Evolutionary conservation across 768 basidiomycete genomes (phyloP).

Genomic region (Leucocoprinus birnbaumii): DNA sequence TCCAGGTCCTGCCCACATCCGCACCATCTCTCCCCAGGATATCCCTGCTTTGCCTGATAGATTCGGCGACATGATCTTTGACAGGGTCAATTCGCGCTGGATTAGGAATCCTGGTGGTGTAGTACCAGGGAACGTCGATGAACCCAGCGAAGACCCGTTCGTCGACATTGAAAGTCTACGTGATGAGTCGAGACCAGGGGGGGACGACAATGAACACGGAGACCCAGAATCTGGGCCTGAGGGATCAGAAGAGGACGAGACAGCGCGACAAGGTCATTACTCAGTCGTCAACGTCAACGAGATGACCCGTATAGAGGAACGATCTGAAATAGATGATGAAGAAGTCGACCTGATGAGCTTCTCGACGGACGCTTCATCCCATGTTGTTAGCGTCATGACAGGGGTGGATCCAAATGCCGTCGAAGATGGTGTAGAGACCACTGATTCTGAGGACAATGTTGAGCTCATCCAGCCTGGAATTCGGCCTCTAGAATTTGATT

Average conservation of each 20-base stretch:
- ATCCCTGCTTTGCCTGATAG: conserved; percentile 71
- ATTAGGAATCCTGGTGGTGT: conserved; percentile 54
- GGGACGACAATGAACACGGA: conserved; percentile 16
- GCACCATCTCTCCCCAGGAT: conserved; percentile 79
- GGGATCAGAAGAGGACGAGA: conserved; percentile 11
- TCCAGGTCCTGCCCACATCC: conserved; percentile 72
- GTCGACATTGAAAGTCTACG: conserved; percentile 85
- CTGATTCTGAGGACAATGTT: conserved; percentile 50
- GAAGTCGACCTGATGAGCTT: conserved; percentile 71
- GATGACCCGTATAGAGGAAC: conserved; percentile 50
- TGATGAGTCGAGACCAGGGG: conserved; percentile 49
- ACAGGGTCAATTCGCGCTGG: conserved; percentile 83
- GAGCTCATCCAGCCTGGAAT: conserved; percentile 29
- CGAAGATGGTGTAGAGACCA: conserved; percentile 40
- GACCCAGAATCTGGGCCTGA: too few species aligned
- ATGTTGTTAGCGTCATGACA: conserved; percentile 49
- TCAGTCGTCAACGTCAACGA: conserved; percentile 21
- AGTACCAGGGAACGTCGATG: conserved; percentile 23
- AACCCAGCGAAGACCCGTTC: conserved; percentile 85
- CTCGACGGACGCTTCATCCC: conserved; percentile 64
- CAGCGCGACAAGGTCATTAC: conserved; percentile 9
- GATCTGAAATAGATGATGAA: conserved; percentile 54
- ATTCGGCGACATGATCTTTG: conserved; percentile 87
- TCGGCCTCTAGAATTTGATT: conserved; percentile 32
- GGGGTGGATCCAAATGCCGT: conserved; percentile 37